phyloP scores from a whole-genome alignment of 495 filamentous ascomycete species.

The Penicillium crystallinum region DNA sequence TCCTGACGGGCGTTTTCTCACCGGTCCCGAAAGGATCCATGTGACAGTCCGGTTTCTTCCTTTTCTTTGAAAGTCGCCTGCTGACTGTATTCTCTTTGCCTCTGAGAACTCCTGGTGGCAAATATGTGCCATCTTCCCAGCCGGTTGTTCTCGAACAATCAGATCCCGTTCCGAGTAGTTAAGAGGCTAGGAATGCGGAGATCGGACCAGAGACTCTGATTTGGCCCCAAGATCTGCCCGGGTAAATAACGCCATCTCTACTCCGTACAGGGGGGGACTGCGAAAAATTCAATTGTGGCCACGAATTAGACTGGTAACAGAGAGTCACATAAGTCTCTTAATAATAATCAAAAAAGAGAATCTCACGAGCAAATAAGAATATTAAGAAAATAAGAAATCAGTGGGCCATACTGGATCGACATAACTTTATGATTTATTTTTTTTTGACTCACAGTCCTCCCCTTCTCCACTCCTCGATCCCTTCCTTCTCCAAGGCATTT shows the following conservation, averaged over 20 bases:
- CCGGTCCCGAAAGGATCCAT: slow-evolving; percentile 3
- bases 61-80: neutral
- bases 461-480: slow-evolving; percentile 20
- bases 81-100: neutral
- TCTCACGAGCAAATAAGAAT: no score
- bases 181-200: no score
- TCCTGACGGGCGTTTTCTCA: neutral
- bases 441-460: slow-evolving; percentile 24
- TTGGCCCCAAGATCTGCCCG: slow-evolving; percentile 16
- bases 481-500: slow-evolving; percentile 12
- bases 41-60: slow-evolving; percentile 20
- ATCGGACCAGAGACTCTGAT: neutral
- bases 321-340: no score
- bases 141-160: neutral
- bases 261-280: neutral
- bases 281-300: slow-evolving; percentile 21
- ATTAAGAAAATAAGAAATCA: no score
- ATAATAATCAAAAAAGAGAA: no score
- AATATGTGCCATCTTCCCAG: neutral
- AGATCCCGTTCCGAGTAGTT: no score
- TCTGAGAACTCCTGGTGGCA: slow-evolving; percentile 9
- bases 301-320: neutral
- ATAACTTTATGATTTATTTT: slow-evolving; percentile 10
- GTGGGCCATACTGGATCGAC: neutral
- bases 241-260: slow-evolving; percentile 18